Evolutionary conservation across 331 rosid species (phyloP).

Genomic region (Erythrophleum ivorense): DNA sequence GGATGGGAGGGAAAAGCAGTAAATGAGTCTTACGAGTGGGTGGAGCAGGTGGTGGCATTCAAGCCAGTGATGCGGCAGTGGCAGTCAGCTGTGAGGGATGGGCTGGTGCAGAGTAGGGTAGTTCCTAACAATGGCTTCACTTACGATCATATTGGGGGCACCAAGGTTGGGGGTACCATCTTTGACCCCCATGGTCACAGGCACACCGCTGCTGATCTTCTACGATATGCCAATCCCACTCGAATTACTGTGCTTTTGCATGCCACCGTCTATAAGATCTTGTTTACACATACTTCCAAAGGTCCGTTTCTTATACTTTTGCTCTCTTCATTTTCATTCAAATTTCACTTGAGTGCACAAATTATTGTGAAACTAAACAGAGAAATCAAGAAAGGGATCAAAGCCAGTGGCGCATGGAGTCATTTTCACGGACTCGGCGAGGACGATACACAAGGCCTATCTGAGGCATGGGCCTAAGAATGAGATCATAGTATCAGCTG

Average conservation of each 20-base stretch:
- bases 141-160: slow-evolving; percentile 73
- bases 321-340: not conserved
- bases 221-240: slow-evolving; percentile 63
- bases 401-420: slow-evolving; percentile 73
- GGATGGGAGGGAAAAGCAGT: slow-evolving; percentile 75
- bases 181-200: slow-evolving; percentile 65
- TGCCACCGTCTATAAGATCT: slow-evolving; percentile 63
- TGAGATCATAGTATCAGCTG: slow-evolving; percentile 73
- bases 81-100: slow-evolving; percentile 79
- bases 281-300: slow-evolving; percentile 43
- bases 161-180: slow-evolving; percentile 83
- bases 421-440: slow-evolving; percentile 51
- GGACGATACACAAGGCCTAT: slow-evolving; percentile 61
- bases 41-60: slow-evolving; percentile 71
- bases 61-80: slow-evolving; percentile 56
- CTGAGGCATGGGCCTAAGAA: slow-evolving; percentile 40
- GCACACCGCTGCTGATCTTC: slow-evolving; percentile 84
- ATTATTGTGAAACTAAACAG: not conserved
- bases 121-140: slow-evolving; percentile 79
- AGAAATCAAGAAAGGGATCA: slow-evolving; percentile 37
- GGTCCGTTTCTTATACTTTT: slow-evolving; percentile 36
- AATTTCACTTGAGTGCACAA: too few species aligned
- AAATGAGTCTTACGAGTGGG: slow-evolving; percentile 80
- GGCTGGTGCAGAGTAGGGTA: slow-evolving; percentile 61
- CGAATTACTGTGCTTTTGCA: slow-evolving; percentile 59